Evolutionary conservation across 176 grass and related monocot species (phyloP), one percentile per base, ranked within the genome.

Genomic region (Cenchrus purpureus): DNA sequence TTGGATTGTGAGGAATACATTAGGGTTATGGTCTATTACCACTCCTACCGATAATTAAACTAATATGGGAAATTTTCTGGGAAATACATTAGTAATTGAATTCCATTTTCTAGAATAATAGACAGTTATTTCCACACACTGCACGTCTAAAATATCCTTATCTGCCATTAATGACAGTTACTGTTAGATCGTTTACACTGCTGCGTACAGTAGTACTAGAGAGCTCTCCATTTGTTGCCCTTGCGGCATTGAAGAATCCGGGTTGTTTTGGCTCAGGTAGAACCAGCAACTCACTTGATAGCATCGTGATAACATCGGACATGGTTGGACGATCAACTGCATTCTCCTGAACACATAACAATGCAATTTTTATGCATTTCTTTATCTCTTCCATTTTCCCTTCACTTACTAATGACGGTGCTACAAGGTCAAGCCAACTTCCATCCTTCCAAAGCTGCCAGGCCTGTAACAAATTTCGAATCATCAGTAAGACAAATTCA

Each of bases 251-350:
- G 12, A 66, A 66, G 64, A 66, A 66, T 37, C 31, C 64, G 8
- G 64, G 64, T 8, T 66, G 64, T 66, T 66, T 66, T 29, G 64
- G 64, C 64, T 66, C 64, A 66, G 64, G 31, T 66, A 66, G 64
- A 66, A 31, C 31, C 31, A 37, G 31, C 64, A 66, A 37, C 64
- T 66, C 32, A 15, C 64, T 34, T 66, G 63, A 66, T 37, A 66
- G 64, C 64, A 37, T 66, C 16, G 14, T 66, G 16, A 66, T 13
- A 13, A 66, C 31, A 66, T 66, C 64, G 7, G 64, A 66, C 64
- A 66, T 66, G 14, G 64, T 66, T 66, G 64, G 31, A 37, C 64
- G 64, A 66, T 66, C 64, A 66, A 14, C 31, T 15, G 64, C 64
- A 66, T 37, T 37, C 64, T 66, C 64, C 31, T 66, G 64, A 66